Evolutionary conservation across 1,139 yeast genomes (phyloP), one percentile per base, ranked within the genome.

Genomic region (Dujonia santamariae): DNA sequence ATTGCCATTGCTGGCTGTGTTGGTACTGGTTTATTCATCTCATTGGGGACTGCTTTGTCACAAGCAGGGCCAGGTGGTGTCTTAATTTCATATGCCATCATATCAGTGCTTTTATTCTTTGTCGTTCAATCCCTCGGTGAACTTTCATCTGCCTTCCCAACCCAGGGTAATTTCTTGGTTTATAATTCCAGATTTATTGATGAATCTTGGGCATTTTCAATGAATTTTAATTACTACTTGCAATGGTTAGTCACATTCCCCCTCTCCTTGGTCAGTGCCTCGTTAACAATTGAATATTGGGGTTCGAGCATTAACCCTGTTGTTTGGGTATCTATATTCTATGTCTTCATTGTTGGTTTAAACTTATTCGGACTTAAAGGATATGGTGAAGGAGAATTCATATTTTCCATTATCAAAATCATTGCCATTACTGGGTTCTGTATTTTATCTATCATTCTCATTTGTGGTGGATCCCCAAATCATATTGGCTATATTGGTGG

Each of bases 81-180:
- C 28, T 55, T 85, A 28, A 73, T 80, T 38, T 87, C 88, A 38
- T 85, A 80, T 51, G 74, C 75, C 34, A 59, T 80, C 31, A 72
- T 84, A 42, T 85, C 87, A 30, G 66, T 82, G 6, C 70, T 82
- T 74, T 76, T 86, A 46, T 83, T 77, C 60, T 74, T 78, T 49
- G 82, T 85, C 30, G 81, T 85, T 49, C 90, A 85, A 53, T 80
- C 92, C 12, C 76, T 87, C 37, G 92, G 95, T 44, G 96, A 87
- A 58, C 55, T 86, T 53, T 87, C 94, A 30, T 85, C 84, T 27
- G 71, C 80, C n/a, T 85, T 80, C 58, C 90, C 92, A 6, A 79
- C 85, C 30, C 68, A 83, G 36, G 96, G 95, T 47, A 85, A 88
- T 2, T 85, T 84, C 58, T 72, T 82, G 29, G 76, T 82, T 37